Conservation (phyloP, 2,329 filamentous ascomycete species). For the Cryoendolithus antarcticus region DNA sequence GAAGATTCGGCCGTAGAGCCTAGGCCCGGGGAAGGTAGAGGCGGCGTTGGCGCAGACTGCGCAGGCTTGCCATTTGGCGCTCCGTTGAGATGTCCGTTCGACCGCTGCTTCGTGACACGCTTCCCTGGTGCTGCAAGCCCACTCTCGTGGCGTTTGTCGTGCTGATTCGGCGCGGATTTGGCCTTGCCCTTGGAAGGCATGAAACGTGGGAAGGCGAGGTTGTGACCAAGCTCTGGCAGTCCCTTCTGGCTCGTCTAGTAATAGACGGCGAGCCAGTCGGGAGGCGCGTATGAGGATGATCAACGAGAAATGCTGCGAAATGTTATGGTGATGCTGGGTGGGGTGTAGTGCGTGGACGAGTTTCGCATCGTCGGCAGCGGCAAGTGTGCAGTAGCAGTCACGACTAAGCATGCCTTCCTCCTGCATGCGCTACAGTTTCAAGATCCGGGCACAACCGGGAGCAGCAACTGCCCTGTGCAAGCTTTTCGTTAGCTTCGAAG, state of each 20-base stretch:
- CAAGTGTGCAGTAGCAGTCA: no score
- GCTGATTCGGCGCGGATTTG: conserved; percentile 32
- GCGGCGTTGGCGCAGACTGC: conserved; percentile 19
- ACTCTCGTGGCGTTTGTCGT: conserved; percentile 64
- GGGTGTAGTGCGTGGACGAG: no score
- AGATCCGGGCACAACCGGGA: no score
- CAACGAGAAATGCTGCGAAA: no score
- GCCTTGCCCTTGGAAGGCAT: conserved; percentile 38
- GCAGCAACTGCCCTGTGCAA: no score
- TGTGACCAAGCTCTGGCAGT: conserved; percentile 6
- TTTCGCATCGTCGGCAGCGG: no score
- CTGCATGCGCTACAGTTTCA: no score
- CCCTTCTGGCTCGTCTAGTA: conserved; percentile 17
- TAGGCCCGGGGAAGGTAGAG: conserved; percentile 22
- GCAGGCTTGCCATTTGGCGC: conserved; percentile 27
- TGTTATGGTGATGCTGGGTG: no score
- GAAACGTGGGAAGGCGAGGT: conserved; percentile 3
- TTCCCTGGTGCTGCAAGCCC: conserved; percentile 69
- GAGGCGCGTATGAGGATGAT: background rate
- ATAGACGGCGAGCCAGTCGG: conserved; percentile 20
- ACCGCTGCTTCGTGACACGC: conserved; percentile 43
- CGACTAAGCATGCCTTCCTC: no score
- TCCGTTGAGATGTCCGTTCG: conserved; percentile 33
- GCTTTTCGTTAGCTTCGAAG: no score
- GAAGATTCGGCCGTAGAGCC: background rate